A percentile compares a stretch with the other conserved stretches of the same genome.
phyloP scores from a whole-genome alignment of 2,329 filamentous ascomycete genomes.

The Fusarium bactridioides region DNA sequence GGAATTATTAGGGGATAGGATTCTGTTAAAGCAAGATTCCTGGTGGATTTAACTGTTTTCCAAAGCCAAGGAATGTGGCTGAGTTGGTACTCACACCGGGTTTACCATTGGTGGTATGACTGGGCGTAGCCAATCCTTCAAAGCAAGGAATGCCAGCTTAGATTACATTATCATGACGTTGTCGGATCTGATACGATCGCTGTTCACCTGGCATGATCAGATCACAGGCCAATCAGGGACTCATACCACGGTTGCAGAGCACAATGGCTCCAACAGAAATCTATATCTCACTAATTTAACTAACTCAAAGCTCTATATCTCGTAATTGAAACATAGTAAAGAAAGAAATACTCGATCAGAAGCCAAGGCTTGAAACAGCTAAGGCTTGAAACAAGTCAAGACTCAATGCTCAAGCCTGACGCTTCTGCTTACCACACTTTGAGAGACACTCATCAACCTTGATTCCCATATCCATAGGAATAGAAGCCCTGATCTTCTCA shows the following conservation, averaged over 20 bases:
- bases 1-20: neutral
- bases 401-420: conserved; percentile 29
- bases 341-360: neutral
- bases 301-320: neutral
- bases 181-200: neutral
- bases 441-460: conserved; percentile 61
- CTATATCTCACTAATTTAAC: neutral
- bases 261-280: neutral
- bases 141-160: neutral
- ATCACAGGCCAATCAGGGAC: neutral
- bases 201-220: neutral
- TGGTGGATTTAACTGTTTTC: neutral
- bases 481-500: conserved; percentile 49
- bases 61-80: neutral
- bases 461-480: conserved; percentile 56
- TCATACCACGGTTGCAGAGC: neutral
- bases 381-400: neutral
- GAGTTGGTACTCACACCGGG: neutral
- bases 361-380: neutral
- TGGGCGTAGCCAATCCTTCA: neutral
- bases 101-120: neutral
- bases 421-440: conserved; percentile 49
- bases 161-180: neutral
- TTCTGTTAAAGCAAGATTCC: neutral
- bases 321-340: neutral